These are phyloP conservation scores for Thermomyces lanuginosus DNA, from an alignment of 2,329 filamentous ascomycete genomes.

Conservation along the genomic window DNA sequence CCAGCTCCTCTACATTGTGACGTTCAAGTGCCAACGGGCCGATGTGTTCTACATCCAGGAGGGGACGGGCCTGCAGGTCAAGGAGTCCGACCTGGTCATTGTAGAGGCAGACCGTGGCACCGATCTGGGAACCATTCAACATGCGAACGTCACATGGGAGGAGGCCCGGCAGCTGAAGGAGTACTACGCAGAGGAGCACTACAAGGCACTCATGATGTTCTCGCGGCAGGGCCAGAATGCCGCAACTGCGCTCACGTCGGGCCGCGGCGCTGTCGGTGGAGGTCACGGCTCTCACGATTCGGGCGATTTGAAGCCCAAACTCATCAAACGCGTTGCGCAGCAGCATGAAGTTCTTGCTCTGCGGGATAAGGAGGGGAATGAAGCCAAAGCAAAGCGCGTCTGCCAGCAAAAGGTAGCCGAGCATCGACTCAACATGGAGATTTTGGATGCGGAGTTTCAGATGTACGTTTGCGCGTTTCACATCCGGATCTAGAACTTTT, in stretches of 20 bases:
- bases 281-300: conserved; percentile 59
- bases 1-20: conserved; percentile 54
- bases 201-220: conserved; percentile 98
- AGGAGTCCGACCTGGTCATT: conserved; percentile 85
- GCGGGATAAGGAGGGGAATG: conserved; percentile 89
- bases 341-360: conserved; percentile 77
- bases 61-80: conserved; percentile 79
- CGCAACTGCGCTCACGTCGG: conserved; percentile 26
- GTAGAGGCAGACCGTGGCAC: conserved; percentile 94
- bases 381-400: conserved; percentile 91
- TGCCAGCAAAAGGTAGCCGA: conserved; percentile 95
- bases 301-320: conserved; percentile 77
- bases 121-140: conserved; percentile 81
- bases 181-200: conserved; percentile 85
- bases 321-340: conserved; percentile 90
- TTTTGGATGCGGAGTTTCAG: conserved; percentile 94
- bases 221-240: conserved; percentile 51
- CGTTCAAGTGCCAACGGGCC: conserved; percentile 90
- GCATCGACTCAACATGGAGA: conserved; percentile 93
- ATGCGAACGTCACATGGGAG: conserved; percentile 74
- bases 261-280: conserved; percentile 55
- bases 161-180: conserved; percentile 79
- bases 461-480: conserved; percentile 49
- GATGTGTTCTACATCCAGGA: conserved; percentile 97
- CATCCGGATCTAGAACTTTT: conserved; percentile 1